Evolutionary conservation across 2,329 filamentous ascomycete species (phyloP).

Genomic region (Cladosporium velox): DNA sequence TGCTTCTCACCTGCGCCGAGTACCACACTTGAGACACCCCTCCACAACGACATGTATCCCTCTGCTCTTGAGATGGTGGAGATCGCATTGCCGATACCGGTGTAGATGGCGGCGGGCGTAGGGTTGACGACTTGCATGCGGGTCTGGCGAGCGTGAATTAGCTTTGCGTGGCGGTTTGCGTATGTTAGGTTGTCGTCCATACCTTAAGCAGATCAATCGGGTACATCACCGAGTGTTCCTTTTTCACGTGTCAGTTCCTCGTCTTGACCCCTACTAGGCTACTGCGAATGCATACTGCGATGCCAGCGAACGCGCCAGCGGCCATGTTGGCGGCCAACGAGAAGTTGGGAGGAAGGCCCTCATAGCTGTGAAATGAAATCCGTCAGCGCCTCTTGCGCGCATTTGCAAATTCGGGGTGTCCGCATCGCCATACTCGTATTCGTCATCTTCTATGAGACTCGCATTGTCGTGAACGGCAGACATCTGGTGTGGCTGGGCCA

Average conservation of each 20-base stretch:
- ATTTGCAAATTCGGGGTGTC: background rate
- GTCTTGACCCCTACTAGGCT: background rate
- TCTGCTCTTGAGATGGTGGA: slow-evolving; percentile 89
- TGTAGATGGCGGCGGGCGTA: slow-evolving; percentile 76
- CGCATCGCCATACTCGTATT: slow-evolving; percentile 39
- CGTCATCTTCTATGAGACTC: slow-evolving; percentile 35
- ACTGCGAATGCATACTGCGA: slow-evolving; percentile 68
- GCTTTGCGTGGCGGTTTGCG: background rate
- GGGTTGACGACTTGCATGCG: slow-evolving; percentile 97
- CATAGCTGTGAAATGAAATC: slow-evolving; percentile 63
- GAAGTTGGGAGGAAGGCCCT: slow-evolving; percentile 91
- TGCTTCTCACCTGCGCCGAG: slow-evolving; percentile 74
- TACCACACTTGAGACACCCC: slow-evolving; percentile 93
- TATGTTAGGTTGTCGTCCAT: slow-evolving; percentile 30
- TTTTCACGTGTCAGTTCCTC: slow-evolving; percentile 27
- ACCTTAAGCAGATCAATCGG: slow-evolving; percentile 98
- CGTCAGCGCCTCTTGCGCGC: slow-evolving; percentile 18
- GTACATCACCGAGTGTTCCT: slow-evolving; percentile 99
- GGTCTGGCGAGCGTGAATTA: slow-evolving; percentile 60
- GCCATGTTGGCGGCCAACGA: slow-evolving; percentile 92
- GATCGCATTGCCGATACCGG: slow-evolving; percentile 86
- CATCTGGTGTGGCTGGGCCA: slow-evolving; percentile 25
- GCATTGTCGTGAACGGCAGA: slow-evolving; percentile 38
- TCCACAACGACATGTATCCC: slow-evolving; percentile 89
- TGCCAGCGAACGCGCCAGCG: slow-evolving; percentile 94